Conservation (phyloP, 2,329 filamentous ascomycete genomes). For the Arthrobotrys musiformis region DNA sequence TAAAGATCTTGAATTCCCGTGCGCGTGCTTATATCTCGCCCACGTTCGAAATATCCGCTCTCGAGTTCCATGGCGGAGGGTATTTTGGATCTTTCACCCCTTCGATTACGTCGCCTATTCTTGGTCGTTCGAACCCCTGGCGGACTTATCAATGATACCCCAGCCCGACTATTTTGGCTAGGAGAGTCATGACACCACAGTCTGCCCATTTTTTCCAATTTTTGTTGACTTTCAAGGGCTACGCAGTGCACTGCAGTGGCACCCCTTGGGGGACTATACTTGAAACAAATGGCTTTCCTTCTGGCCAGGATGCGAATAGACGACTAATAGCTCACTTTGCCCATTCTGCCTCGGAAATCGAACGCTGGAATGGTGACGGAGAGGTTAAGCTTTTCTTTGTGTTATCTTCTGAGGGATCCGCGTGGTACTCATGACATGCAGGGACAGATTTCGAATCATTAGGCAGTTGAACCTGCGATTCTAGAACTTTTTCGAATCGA, state of each 20-base stretch:
- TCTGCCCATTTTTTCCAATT: background rate
- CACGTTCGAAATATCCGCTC: background rate
- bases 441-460: background rate
- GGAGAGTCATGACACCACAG: background rate
- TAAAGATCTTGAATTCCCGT: background rate
- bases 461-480: background rate
- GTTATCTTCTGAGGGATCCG: background rate
- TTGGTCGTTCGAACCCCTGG: background rate
- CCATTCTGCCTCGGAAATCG: background rate
- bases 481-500: background rate
- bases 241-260: too few relatives aligned
- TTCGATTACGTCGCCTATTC: background rate
- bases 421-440: background rate
- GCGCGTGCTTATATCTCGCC: too few relatives aligned
- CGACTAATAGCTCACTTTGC: background rate
- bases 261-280: background rate
- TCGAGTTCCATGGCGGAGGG: background rate
- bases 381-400: constrained; percentile 6
- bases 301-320: background rate
- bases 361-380: background rate
- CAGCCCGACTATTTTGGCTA: background rate
- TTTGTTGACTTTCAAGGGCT: background rate
- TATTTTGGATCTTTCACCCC: background rate
- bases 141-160: background rate
- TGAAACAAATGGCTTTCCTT: constrained; percentile 12